Base-by-base conservation (phyloP, 108 stramenopile genomes). In the Nitzschia inconspicua region DNA sequence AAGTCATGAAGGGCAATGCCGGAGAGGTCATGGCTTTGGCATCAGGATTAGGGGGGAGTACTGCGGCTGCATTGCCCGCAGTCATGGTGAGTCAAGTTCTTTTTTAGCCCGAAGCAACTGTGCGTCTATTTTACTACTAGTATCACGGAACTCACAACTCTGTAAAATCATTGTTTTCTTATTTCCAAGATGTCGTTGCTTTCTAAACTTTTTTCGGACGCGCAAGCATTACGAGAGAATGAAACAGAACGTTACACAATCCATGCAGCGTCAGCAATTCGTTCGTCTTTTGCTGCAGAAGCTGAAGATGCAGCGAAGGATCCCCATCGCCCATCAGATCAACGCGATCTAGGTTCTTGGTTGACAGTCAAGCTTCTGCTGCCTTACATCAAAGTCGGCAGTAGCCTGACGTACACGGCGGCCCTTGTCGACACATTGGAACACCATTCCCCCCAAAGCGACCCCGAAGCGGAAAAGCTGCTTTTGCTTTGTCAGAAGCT, bases 11-110 rank as follows among this genome's bases (percentile, higher is more conserved):
- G 47, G 90, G 90, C 0, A 79, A 72, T 65, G 74, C 75, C 2
- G 84, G 78, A 18, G 50, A 68, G 26, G 84, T 79, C 26, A 48
- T 91, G 2, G 42, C 72, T 18, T 56, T 67, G 22, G 32, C 88
- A 51, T 75, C 77, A 55, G 43, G 44, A 25, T 65, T 79, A 44
- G 87, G 84, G 44, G 90, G 86, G 26, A 83, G 77, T 11, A 86
- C 80, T 59, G 86, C 84, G 16, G 90, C 86, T 11, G 90, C 90
- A 9, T 55, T 91, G 23, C 90, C 90, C 22, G 82, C 90, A 0
- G 74, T 83, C 10, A 73, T 88, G 81, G 88, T 89, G 55, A 65
- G 83, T 52, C n/a, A n/a, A n/a, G n/a, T n/a, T n/a, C n/a, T n/a
- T n/a, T n/a, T n/a, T n/a, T n/a, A n/a, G n/a, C n/a, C n/a, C n/a